phyloP scores from a whole-genome alignment of 2,329 filamentous ascomycete species.

The Sclerotiophoma versabilis region DNA sequence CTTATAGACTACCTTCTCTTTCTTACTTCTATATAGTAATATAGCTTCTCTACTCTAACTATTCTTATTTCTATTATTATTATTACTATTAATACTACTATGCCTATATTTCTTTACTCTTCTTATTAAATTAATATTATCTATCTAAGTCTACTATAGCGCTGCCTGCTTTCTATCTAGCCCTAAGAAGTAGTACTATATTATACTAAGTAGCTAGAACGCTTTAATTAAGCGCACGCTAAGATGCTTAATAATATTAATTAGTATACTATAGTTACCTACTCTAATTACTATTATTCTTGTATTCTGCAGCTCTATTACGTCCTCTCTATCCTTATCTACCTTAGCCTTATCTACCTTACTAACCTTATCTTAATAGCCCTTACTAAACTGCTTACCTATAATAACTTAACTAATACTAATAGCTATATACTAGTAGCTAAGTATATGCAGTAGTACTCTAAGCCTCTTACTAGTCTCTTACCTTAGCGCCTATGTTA shows the following conservation, averaged over 20 bases:
- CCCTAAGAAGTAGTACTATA: conserved; percentile 1
- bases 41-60: too few relatives aligned
- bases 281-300: conserved; percentile 13
- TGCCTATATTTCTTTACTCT: too few relatives aligned
- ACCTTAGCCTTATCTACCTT: conserved; percentile 28
- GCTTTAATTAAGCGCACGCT: conserved; percentile 26
- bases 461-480: conserved; percentile 24
- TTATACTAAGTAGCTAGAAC: conserved; percentile 5
- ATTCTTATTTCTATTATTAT: too few relatives aligned
- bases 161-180: background rate
- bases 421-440: conserved; percentile 24
- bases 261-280: conserved; percentile 20
- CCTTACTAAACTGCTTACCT: conserved; percentile 19
- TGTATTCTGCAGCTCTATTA: conserved; percentile 20
- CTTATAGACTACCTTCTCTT: too few relatives aligned
- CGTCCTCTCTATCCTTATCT: conserved; percentile 15
- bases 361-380: conserved; percentile 25
- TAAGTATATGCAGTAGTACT: conserved; percentile 21
- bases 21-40: too few relatives aligned
- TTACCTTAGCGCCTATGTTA: conserved; percentile 22
- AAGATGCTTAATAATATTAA: conserved; percentile 31
- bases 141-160: too few relatives aligned
- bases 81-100: too few relatives aligned
- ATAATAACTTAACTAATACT: conserved; percentile 20
- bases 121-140: too few relatives aligned